phyloP scores from a whole-genome alignment of 179 eudicot species.

The Corrigiola litoralis region DNA sequence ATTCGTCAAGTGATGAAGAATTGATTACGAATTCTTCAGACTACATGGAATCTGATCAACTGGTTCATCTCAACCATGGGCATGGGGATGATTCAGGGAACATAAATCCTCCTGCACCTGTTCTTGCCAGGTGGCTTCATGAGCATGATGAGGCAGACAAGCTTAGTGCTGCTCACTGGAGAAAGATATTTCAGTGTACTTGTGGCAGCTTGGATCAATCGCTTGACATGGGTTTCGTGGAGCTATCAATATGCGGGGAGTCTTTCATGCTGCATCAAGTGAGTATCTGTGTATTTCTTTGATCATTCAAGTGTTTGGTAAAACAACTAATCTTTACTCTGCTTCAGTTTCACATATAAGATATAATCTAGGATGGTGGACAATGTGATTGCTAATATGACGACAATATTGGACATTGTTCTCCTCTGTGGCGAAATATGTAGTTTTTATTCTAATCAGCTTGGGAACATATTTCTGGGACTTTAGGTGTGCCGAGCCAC shows the following conservation, averaged over 20 bases:
- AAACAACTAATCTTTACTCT: too few relatives aligned
- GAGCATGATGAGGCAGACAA: slow-evolving; percentile 70
- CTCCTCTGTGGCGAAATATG: too few relatives aligned
- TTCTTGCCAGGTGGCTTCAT: slow-evolving; percentile 79
- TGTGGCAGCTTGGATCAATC: slow-evolving; percentile 65
- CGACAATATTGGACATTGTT: too few relatives aligned
- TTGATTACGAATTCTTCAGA: slow-evolving; percentile 17
- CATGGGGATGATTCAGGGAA: slow-evolving; percentile 22
- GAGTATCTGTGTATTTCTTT: slow-evolving; percentile 23
- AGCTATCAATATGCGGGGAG: slow-evolving; percentile 82
- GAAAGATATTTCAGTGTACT: slow-evolving; percentile 72
- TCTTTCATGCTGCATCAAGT: slow-evolving; percentile 99
- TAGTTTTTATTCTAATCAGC: too few relatives aligned
- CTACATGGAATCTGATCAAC: slow-evolving; percentile 21
- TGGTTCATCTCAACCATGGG: slow-evolving; percentile 20
- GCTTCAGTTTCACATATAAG: too few relatives aligned
- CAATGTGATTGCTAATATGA: too few relatives aligned
- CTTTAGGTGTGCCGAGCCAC: too few relatives aligned
- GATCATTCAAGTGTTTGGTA: not conserved
- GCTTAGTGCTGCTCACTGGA: slow-evolving; percentile 77
- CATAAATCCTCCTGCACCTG: slow-evolving; percentile 22
- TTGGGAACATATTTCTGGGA: too few relatives aligned
- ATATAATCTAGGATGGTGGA: too few relatives aligned
- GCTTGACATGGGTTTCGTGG: slow-evolving; percentile 49
- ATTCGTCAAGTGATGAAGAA: slow-evolving; percentile 37